These are phyloP conservation scores for Saussurea involucrata DNA, from an alignment of 129 eudicot genomes.

Conservation along the genomic window DNA sequence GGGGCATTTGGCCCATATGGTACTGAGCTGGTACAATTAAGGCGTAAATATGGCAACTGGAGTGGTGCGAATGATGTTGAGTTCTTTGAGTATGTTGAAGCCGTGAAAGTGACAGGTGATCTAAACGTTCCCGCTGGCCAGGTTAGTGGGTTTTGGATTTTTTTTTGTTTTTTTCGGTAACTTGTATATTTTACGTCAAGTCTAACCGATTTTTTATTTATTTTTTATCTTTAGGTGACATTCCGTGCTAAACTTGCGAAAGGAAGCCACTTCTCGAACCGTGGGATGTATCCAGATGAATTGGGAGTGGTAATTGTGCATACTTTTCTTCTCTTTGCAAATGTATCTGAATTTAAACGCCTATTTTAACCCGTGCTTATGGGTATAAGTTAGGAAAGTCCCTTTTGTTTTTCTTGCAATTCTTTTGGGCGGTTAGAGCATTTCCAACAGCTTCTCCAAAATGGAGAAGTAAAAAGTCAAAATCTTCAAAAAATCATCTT, in stretches of 20 bases:
- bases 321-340: not conserved
- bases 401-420: too few species aligned
- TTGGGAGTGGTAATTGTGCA: slow-evolving; percentile 77
- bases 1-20: slow-evolving; percentile 99
- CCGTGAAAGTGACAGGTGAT: slow-evolving; percentile 97
- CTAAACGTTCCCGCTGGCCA: slow-evolving; percentile 97
- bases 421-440: too few species aligned
- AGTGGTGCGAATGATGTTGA: slow-evolving; percentile 52
- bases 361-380: not conserved
- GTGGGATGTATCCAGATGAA: slow-evolving; percentile 90
- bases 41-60: slow-evolving; percentile 97
- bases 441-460: too few species aligned
- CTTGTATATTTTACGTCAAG: slow-evolving; percentile 8
- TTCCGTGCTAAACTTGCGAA: slow-evolving; percentile 92
- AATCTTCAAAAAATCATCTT: too few species aligned
- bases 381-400: too few species aligned
- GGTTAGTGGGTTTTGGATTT: slow-evolving; percentile 38
- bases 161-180: not conserved
- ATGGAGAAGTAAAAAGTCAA: too few species aligned
- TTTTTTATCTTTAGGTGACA: slow-evolving; percentile 55
- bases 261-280: slow-evolving; percentile 59
- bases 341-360: not conserved
- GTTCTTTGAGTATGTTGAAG: slow-evolving; percentile 97
- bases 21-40: slow-evolving; percentile 88
- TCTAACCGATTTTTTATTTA: not conserved